Percentiles rank a stretch among this genome's conserved stretches.
These are phyloP conservation scores for Dalbergia oliveri DNA, from an alignment of 306 rosid species.

Conservation along the genomic window DNA sequence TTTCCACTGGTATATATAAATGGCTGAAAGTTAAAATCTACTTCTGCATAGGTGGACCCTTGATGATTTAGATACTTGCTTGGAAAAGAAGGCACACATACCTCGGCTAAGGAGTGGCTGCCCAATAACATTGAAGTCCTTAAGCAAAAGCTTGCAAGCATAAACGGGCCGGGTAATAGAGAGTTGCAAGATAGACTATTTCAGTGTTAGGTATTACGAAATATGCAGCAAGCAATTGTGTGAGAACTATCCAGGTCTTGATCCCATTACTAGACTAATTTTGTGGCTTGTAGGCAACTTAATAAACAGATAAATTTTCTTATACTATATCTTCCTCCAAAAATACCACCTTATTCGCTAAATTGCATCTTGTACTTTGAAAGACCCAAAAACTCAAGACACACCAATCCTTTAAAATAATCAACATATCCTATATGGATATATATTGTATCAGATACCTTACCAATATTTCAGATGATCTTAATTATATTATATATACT, in stretches of 20 bases:
- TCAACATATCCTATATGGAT: too few relatives aligned
- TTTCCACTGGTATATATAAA: not conserved
- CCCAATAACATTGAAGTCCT: constrained; percentile 73
- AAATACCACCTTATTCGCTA: not conserved
- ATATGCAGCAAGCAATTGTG: constrained; percentile 18
- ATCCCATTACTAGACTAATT: constrained; percentile 29
- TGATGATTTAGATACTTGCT: constrained; percentile 70
- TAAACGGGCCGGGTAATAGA: not conserved
- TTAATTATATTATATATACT: too few relatives aligned
- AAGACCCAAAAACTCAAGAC: not conserved
- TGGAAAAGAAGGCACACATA: constrained; percentile 77
- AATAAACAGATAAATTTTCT: too few relatives aligned
- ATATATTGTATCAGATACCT: too few relatives aligned
- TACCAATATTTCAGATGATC: too few relatives aligned
- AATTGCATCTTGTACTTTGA: not conserved
- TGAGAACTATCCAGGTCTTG: not conserved
- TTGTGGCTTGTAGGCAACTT: not conserved
- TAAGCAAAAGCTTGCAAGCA: constrained; percentile 45
- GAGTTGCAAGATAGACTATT: not conserved
- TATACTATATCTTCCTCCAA: too few relatives aligned
- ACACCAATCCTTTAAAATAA: too few relatives aligned
- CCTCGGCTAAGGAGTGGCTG: constrained; percentile 72
- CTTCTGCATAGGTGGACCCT: constrained; percentile 65
- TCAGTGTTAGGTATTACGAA: constrained; percentile 29
- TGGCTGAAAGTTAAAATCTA: constrained; percentile 7